phyloP scores from a whole-genome alignment of 306 rosid genomes.

The Trifolium fragiferum region DNA sequence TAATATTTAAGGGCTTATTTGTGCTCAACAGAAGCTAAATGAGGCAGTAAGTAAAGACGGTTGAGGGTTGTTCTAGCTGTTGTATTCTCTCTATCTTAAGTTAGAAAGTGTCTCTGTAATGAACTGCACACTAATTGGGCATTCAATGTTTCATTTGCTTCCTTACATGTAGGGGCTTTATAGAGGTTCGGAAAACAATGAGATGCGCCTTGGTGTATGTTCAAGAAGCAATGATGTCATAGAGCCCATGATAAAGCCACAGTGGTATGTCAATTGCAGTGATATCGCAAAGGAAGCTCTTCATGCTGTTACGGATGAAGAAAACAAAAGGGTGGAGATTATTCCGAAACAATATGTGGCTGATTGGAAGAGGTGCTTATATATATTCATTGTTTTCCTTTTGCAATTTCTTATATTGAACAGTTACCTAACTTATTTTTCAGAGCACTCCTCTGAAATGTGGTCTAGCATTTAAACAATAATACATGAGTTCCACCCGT shows the following conservation, averaged over 20 bases:
- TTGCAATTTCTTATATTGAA: no score
- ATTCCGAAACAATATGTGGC: not conserved
- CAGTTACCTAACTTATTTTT: no score
- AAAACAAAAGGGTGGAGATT: conserved; percentile 1
- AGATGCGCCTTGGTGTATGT: conserved; percentile 93
- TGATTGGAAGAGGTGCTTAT: no score
- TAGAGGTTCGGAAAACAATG: conserved; percentile 83
- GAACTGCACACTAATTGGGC: not conserved
- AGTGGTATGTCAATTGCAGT: conserved; percentile 68
- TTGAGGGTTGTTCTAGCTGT: not conserved
- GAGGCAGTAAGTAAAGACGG: conserved; percentile 1
- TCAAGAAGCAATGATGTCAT: conserved; percentile 93
- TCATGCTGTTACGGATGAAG: not conserved
- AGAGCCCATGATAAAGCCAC: conserved; percentile 95
- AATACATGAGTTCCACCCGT: not conserved
- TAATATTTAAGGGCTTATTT: not conserved
- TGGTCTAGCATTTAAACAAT: conserved; percentile 25
- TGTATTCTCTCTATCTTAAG: conserved; percentile 10
- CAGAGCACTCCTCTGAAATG: not conserved
- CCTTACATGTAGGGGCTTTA: conserved; percentile 70
- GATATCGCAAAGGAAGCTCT: conserved; percentile 1
- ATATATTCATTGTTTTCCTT: no score
- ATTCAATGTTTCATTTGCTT: conserved; percentile 34
- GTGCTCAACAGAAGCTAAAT: not conserved
- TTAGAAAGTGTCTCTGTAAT: conserved; percentile 6